A percentile compares a stretch with the other conserved stretches of the same genome.
These are phyloP conservation scores for Bacterosira constricta DNA, from an alignment of 108 stramenopile species.

Conservation along the genomic window DNA sequence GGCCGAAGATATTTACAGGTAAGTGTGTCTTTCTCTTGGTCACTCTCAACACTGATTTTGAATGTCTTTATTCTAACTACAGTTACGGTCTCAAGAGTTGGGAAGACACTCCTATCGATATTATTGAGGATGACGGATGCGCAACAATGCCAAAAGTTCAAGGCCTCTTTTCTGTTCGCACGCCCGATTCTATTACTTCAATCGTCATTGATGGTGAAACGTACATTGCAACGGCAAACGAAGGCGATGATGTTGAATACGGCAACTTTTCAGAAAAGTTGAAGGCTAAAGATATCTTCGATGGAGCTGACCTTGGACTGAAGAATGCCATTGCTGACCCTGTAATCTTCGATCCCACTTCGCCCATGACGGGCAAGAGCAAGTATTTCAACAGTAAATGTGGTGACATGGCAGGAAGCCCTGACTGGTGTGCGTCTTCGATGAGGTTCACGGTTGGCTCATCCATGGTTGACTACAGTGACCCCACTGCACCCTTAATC, in stretches of 20 bases:
- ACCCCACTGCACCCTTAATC: conserved; percentile 40
- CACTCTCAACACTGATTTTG: background rate
- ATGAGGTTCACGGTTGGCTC: conserved; percentile 52
- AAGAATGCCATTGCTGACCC: conserved; percentile 21
- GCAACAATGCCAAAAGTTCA: conserved; percentile 26
- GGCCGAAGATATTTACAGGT: conserved; percentile 42
- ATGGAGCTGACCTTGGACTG: conserved; percentile 32
- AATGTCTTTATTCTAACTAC: background rate
- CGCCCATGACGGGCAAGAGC: conserved; percentile 22
- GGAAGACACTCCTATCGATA: conserved; percentile 45
- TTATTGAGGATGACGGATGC: conserved; percentile 58
- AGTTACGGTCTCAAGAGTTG: conserved; percentile 50
- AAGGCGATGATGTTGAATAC: conserved; percentile 47
- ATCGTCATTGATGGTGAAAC: conserved; percentile 39
- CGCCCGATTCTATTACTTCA: conserved; percentile 47
- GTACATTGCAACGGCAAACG: conserved; percentile 55
- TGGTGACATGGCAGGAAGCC: conserved; percentile 11
- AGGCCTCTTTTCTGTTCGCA: conserved; percentile 25
- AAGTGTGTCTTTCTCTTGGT: background rate
- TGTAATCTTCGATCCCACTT: conserved; percentile 40
- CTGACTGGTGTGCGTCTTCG: conserved; percentile 42
- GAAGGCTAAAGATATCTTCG: conserved; percentile 40
- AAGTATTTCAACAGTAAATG: conserved; percentile 54
- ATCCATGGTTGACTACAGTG: conserved; percentile 44
- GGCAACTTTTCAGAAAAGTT: conserved; percentile 51